A percentile compares a stretch with the other conserved stretches of the same genome.
Conservation (phyloP, 2,329 filamentous ascomycete genomes). For the Cadophora malorum region DNA sequence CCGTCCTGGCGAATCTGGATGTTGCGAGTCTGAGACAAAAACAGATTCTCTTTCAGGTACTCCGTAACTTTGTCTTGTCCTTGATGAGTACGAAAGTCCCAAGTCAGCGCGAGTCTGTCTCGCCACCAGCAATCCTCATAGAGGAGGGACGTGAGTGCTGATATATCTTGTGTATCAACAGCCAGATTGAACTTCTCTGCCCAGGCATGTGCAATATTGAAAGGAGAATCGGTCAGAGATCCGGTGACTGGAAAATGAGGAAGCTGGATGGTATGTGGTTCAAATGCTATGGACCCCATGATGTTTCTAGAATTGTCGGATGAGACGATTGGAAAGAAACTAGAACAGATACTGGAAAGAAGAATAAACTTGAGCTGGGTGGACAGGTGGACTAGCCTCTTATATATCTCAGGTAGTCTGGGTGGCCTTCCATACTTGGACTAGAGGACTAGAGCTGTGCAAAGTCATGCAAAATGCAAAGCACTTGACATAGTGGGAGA, state of each 20-base stretch:
- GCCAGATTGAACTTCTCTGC: neutral
- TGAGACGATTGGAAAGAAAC: neutral
- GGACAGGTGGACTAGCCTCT: neutral
- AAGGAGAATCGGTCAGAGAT: neutral
- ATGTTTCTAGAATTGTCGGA: neutral
- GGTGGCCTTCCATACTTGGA: neutral
- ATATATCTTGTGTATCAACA: neutral
- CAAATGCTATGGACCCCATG: neutral
- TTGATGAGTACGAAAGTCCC: slow-evolving; percentile 49
- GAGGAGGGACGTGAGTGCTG: neutral
- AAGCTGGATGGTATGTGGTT: neutral
- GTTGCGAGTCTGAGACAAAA: neutral
- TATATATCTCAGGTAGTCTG: neutral
- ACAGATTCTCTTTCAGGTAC: neutral
- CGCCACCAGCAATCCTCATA: slow-evolving; percentile 43
- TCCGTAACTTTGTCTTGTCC: slow-evolving; percentile 33
- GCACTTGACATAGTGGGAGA: neutral
- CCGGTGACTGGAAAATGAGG: neutral
- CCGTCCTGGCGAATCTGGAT: slow-evolving; percentile 2
- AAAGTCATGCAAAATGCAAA: neutral
- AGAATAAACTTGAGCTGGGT: no score
- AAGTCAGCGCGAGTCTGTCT: slow-evolving; percentile 49
- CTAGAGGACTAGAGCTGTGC: neutral
- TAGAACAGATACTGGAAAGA: neutral
- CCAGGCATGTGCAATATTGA: neutral